Conservation (phyloP, 805 yeast species). For the Cyberlindnera japonica region DNA sequence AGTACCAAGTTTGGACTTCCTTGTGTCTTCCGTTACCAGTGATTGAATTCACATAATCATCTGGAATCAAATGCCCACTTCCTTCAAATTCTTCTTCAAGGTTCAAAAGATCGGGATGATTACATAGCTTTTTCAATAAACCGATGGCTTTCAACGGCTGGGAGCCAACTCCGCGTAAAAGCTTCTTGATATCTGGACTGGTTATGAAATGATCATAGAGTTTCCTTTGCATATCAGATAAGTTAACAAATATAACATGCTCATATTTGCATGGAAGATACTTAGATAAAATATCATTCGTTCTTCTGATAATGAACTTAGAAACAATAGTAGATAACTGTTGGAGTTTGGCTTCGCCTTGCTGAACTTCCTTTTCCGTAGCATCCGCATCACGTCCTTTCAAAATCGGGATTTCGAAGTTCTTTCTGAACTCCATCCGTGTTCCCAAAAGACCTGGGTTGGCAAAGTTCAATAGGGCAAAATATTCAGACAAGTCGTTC, state of each 20-base stretch:
- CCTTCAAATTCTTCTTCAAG: conserved; percentile 79
- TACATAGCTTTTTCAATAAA: conserved; percentile 82
- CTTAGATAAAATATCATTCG: conserved; percentile 91
- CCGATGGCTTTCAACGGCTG: conserved; percentile 92
- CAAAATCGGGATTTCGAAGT: conserved; percentile 76
- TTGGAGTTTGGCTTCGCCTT: conserved; percentile 64
- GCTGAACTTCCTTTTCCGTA: conserved; percentile 65
- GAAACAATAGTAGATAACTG: conserved; percentile 77
- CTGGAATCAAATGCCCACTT: conserved; percentile 61
- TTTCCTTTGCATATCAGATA: conserved; percentile 70
- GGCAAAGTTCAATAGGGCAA: conserved; percentile 84
- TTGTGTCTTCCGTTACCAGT: conserved; percentile 53
- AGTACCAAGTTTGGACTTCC: conserved; percentile 73
- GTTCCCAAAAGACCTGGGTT: conserved; percentile 92
- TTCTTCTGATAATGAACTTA: conserved; percentile 87
- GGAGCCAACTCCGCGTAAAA: conserved; percentile 64
- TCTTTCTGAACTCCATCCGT: conserved; percentile 75
- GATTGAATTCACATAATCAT: conserved; percentile 53
- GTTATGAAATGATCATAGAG: conserved; percentile 73
- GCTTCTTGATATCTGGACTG: conserved; percentile 69
- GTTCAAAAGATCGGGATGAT: conserved; percentile 83
- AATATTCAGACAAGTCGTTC: conserved; percentile 91
- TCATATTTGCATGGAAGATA: conserved; percentile 95
- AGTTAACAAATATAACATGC: conserved; percentile 88
- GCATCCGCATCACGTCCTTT: conserved; percentile 89